Evolutionary conservation across 2,329 filamentous ascomycete genomes (phyloP).

Genomic region (Phyllosticta capitalensis): DNA sequence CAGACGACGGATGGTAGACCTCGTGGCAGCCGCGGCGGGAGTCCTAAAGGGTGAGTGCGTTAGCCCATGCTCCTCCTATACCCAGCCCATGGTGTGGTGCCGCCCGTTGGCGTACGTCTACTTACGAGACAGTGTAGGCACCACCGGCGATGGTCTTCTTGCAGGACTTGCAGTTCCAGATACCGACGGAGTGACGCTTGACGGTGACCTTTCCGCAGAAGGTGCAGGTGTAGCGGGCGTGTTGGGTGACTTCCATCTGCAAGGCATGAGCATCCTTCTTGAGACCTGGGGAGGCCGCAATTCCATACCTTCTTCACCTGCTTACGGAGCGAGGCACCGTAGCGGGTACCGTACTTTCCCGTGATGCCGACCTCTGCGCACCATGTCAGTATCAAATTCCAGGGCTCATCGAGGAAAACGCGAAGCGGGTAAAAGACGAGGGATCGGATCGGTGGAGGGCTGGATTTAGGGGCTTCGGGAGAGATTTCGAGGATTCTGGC

Average conservation of each 20-base stretch:
- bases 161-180: constrained; percentile 96
- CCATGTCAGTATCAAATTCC: neutral
- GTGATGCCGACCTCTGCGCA: constrained; percentile 76
- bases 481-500: neutral
- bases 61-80: neutral
- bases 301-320: constrained; percentile 73
- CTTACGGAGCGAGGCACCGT: constrained; percentile 98
- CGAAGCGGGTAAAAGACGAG: neutral
- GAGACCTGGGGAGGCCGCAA: neutral
- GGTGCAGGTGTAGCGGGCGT: constrained; percentile 77
- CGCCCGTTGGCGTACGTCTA: neutral
- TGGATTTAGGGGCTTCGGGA: neutral
- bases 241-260: constrained; percentile 88
- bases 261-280: constrained; percentile 1
- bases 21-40: constrained; percentile 84
- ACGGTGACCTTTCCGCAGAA: constrained; percentile 98
- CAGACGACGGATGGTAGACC: constrained; percentile 93
- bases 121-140: constrained; percentile 95
- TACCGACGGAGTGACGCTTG: constrained; percentile 80
- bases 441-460: neutral
- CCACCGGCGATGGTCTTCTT: constrained; percentile 88
- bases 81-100: neutral
- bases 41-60: constrained; percentile 49
- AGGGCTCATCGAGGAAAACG: neutral
- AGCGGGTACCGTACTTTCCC: constrained; percentile 64